These are phyloP conservation scores for Plectosphaerella cucumerina DNA, from an alignment of 2,329 filamentous ascomycete genomes.

Conservation along the genomic window DNA sequence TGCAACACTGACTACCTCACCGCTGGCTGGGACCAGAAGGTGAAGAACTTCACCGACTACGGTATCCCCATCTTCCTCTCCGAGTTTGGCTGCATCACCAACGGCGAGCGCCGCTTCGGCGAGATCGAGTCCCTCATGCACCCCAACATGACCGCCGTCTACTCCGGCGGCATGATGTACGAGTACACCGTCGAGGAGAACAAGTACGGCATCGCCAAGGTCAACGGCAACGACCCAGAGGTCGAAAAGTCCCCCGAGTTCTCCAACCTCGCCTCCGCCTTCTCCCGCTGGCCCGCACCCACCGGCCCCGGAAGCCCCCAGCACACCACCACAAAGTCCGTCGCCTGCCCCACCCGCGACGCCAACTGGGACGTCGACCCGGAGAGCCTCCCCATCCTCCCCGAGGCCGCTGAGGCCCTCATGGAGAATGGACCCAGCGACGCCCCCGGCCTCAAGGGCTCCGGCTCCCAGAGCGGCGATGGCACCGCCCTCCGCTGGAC, in stretches of 20 bases:
- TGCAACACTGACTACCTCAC: constrained; percentile 66
- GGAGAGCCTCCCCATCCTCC: constrained; percentile 47
- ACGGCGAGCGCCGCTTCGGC: constrained; percentile 69
- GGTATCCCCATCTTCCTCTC: constrained; percentile 90
- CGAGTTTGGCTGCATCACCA: constrained; percentile 86
- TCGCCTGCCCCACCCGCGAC: constrained; percentile 45
- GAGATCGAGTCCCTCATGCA: constrained; percentile 79
- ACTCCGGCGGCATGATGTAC: constrained; percentile 94
- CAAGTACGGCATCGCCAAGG: constrained; percentile 74
- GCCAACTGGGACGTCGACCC: constrained; percentile 41
- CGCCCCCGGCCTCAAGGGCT: constrained; percentile 48
- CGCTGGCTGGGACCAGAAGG: constrained; percentile 85
- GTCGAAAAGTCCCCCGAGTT: constrained; percentile 62
- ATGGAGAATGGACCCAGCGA: constrained; percentile 49
- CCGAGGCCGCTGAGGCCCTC: constrained; percentile 43
- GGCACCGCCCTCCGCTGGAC: constrained; percentile 37
- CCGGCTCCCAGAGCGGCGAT: constrained; percentile 49
- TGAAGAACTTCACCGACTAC: constrained; percentile 81
- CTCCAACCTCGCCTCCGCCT: constrained; percentile 42
- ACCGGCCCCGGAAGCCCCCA: constrained; percentile 43
- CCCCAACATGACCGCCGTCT: constrained; percentile 78
- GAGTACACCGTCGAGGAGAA: constrained; percentile 83
- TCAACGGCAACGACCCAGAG: constrained; percentile 46
- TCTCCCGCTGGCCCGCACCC: constrained; percentile 45
- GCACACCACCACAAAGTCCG: constrained; percentile 39